phyloP scores from a whole-genome alignment of 2,329 filamentous ascomycete genomes.

The Scedosporium boydii region DNA sequence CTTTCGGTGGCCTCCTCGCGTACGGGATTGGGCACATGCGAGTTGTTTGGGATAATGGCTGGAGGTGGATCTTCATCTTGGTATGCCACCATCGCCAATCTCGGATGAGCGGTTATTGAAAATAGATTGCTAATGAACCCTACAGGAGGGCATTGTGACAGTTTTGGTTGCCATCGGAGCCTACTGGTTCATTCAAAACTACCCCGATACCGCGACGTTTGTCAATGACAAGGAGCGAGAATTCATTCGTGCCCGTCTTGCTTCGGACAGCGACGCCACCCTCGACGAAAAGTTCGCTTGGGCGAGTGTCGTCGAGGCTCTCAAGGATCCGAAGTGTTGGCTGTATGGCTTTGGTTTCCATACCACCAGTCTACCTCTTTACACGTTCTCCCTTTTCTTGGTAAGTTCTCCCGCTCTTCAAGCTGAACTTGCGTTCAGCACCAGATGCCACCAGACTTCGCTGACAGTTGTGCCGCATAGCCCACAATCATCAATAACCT shows the following conservation, averaged over 20 bases:
- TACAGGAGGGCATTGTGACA: slow-evolving; percentile 44
- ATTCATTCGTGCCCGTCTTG: slow-evolving; percentile 53
- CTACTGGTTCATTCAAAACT: slow-evolving; percentile 58
- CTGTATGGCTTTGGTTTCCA: slow-evolving; percentile 64
- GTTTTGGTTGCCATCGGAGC: slow-evolving; percentile 38
- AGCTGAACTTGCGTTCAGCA: too few species aligned
- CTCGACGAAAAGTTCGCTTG: slow-evolving; percentile 60
- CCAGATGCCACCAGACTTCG: neutral
- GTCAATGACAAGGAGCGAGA: slow-evolving; percentile 43
- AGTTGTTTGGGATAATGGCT: slow-evolving; percentile 42
- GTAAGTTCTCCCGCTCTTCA: too few species aligned
- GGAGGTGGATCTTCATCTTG: slow-evolving; percentile 53
- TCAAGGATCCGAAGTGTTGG: slow-evolving; percentile 62
- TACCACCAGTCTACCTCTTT: slow-evolving; percentile 57
- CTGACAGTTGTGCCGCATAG: slow-evolving; percentile 7
- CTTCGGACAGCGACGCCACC: slow-evolving; percentile 59
- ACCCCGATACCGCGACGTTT: slow-evolving; percentile 49
- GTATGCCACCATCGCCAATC: slow-evolving; percentile 19
- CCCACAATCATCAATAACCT: slow-evolving; percentile 45
- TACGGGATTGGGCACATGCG: slow-evolving; percentile 45
- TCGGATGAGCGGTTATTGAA: neutral
- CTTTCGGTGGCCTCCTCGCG: slow-evolving; percentile 46
- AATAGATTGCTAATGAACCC: slow-evolving; percentile 24
- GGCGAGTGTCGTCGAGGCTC: slow-evolving; percentile 51
- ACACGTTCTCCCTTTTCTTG: slow-evolving; percentile 46